Evolutionary conservation across 345 rosid genomes (phyloP).

Genomic region (Physaria fendleri): DNA sequence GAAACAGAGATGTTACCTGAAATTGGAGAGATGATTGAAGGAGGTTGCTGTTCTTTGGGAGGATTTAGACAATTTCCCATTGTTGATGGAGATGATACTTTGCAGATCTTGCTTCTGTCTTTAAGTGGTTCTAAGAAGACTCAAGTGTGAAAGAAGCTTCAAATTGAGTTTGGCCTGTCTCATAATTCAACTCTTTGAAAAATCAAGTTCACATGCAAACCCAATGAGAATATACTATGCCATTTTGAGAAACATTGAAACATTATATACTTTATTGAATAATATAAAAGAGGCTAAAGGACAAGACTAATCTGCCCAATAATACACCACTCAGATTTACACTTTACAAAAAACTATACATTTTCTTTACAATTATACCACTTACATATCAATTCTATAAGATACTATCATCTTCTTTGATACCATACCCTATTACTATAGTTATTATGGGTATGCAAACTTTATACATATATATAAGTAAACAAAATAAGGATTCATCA

Average conservation of each 20-base stretch:
- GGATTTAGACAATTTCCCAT: conserved; percentile 19
- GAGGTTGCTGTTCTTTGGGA: neutral
- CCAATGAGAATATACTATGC: neutral
- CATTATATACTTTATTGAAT: too few relatives aligned
- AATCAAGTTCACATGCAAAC: neutral
- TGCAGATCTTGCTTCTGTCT: neutral
- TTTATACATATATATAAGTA: too few relatives aligned
- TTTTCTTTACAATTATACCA: neutral
- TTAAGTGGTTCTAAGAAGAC: conserved; percentile 1
- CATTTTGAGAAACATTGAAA: too few relatives aligned
- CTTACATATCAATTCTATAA: neutral
- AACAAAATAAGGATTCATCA: conserved; percentile 4
- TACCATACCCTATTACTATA: conserved; percentile 8
- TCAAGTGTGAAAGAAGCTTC: conserved; percentile 11
- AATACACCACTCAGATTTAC: conserved; percentile 8
- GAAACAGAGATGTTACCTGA: conserved; percentile 6
- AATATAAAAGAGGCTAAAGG: conserved; percentile 7
- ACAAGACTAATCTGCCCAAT: conserved; percentile 6
- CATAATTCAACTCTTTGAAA: conserved; percentile 8
- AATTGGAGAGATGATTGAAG: neutral
- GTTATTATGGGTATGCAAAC: conserved; percentile 23
- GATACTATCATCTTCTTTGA: neutral
- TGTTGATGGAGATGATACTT: neutral
- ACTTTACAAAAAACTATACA: conserved; percentile 17
- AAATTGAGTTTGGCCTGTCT: neutral